Percentiles rank a stretch among this genome's conserved stretches.
phyloP scores from a whole-genome alignment of 2,329 filamentous ascomycete genomes.

The Fonsecaea nubica region DNA sequence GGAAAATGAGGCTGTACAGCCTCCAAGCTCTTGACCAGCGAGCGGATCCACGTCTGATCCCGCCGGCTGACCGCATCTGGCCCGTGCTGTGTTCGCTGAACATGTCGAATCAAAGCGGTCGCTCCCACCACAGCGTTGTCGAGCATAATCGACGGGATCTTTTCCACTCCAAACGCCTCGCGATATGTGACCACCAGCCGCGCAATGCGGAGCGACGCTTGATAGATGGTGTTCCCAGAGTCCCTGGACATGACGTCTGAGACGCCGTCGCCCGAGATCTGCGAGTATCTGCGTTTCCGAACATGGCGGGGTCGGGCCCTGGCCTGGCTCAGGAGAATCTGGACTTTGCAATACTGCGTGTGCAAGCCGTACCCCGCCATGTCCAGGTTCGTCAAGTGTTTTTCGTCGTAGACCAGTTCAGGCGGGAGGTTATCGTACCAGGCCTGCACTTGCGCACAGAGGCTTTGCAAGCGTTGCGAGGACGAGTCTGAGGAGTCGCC shows the following conservation, averaged over 20 bases:
- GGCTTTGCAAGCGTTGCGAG: background rate
- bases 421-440: constrained; percentile 11
- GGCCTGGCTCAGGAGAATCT: constrained; percentile 15
- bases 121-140: constrained; percentile 20
- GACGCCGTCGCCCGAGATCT: background rate
- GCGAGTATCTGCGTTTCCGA: constrained; percentile 13
- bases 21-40: constrained; percentile 14
- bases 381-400: constrained; percentile 7
- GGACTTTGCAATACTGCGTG: constrained; percentile 16
- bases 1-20: constrained; percentile 17
- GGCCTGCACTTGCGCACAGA: constrained; percentile 5
- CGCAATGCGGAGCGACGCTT: constrained; percentile 7
- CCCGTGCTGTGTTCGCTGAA: constrained; percentile 1
- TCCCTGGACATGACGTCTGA: background rate
- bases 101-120: background rate
- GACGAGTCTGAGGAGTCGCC: background rate
- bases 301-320: background rate
- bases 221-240: constrained; percentile 2
- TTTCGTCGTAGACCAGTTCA: constrained; percentile 10
- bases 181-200: constrained; percentile 21
- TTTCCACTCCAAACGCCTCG: constrained; percentile 20
- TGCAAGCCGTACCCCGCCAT: constrained; percentile 13
- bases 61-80: background rate
- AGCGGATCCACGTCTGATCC: constrained; percentile 4
- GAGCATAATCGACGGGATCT: constrained; percentile 22